A percentile compares a stretch with the other conserved stretches of the same genome.
These are phyloP conservation scores for Miscanthus lutarioriparius DNA, from an alignment of 176 grass and related monocot species.

Conservation along the genomic window DNA sequence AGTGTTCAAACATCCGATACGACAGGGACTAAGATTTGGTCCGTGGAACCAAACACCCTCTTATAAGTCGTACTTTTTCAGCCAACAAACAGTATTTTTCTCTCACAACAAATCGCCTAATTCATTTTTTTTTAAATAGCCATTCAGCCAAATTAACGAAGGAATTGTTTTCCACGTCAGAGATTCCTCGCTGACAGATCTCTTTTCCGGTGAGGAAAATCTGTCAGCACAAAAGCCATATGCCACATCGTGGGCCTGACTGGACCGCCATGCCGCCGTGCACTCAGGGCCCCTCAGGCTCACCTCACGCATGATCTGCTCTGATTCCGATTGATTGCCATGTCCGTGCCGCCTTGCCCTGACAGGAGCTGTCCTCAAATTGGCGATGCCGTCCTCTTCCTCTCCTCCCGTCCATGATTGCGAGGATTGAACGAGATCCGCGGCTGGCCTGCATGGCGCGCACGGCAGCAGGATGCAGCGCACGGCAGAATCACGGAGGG, in stretches of 20 bases:
- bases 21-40: too few relatives aligned
- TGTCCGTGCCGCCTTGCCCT: not conserved
- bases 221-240: conserved; percentile 20
- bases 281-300: too few relatives aligned
- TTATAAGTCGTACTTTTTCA: too few relatives aligned
- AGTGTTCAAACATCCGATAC: too few relatives aligned
- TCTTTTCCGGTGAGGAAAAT: conserved; percentile 26
- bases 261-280: not conserved
- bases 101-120: too few relatives aligned
- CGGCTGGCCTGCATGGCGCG: not conserved
- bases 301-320: not conserved
- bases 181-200: conserved; percentile 32
- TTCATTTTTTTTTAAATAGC: too few relatives aligned
- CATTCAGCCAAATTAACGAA: too few relatives aligned
- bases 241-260: conserved; percentile 1
- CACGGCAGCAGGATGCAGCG: too few relatives aligned
- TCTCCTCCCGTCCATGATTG: not conserved
- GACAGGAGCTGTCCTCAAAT: conserved; percentile 10
- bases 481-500: not conserved
- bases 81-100: too few relatives aligned
- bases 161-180: conserved; percentile 36
- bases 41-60: too few relatives aligned
- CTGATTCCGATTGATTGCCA: not conserved
- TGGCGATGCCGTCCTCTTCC: not conserved
- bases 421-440: not conserved